Conservation (phyloP, 768 basidiomycete genomes). For the Tricholoma hemisulphureum region DNA sequence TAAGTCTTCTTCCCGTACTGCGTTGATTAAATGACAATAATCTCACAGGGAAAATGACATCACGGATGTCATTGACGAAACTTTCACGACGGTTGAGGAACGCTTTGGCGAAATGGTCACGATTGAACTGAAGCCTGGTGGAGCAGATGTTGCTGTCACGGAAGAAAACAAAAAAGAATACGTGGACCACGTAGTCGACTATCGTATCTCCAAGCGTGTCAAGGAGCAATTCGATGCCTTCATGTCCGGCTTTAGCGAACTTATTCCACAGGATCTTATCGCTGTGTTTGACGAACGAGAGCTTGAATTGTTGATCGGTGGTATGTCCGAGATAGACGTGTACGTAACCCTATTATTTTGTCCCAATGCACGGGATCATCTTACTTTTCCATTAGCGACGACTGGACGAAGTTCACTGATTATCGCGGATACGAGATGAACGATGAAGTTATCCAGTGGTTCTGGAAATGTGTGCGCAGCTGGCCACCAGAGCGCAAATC, state of each 20-base stretch:
- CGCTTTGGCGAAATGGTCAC: conserved; percentile 98
- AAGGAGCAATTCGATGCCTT: conserved; percentile 99
- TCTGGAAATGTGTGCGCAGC: conserved; percentile 98
- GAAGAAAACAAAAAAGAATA: conserved; percentile 99
- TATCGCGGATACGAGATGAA: conserved; percentile 95
- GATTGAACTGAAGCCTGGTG: conserved; percentile 89
- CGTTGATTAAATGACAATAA: conserved; percentile 2
- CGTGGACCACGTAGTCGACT: conserved; percentile 90
- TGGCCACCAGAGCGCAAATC: conserved; percentile 99
- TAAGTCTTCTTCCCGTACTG: conserved; percentile 39
- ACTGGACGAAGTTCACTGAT: conserved; percentile 99
- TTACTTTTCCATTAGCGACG: conserved; percentile 55
- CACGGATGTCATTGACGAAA: conserved; percentile 96
- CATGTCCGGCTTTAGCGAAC: conserved; percentile 99
- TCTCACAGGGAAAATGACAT: conserved; percentile 90
- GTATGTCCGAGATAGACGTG: conserved; percentile 99
- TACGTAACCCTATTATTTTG: conserved; percentile 41
- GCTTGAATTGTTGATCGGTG: conserved; percentile 94
- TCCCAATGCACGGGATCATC: not conserved
- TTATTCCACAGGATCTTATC: conserved; percentile 96
- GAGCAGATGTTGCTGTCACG: conserved; percentile 83
- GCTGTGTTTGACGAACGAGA: conserved; percentile 99
- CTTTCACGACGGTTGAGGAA: conserved; percentile 95
- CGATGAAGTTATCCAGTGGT: conserved; percentile 98
- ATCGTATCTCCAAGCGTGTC: conserved; percentile 95